Evolutionary conservation across 768 basidiomycete genomes (phyloP), one percentile per base, ranked within the genome.

Genomic region (Boletus sensibilis): DNA sequence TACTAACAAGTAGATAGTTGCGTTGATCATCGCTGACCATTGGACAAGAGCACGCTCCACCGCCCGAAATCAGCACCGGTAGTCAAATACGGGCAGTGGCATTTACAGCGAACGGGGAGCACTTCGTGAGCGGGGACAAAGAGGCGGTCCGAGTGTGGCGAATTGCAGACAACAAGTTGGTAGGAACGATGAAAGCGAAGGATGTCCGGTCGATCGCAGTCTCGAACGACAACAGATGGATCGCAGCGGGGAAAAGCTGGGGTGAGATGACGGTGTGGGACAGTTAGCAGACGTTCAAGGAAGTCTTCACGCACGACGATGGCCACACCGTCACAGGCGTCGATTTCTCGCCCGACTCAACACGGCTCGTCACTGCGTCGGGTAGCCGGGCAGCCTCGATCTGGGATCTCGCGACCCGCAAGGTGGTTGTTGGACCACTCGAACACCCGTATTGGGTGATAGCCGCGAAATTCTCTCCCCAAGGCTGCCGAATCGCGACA

Each of bases 401-500:
- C 31, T 62, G 41, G 55, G 55, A 57, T 14, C 16, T 53, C 25
- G 34, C 29, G n/a, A 21, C 16, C 9, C 23, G 43, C 13, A 55
- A 20, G 13, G 21, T 29, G 37, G 33, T 49, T 12, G 33, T 48
- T 12, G 29, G 27, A 13, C 50, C 49, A 4, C 49, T 52, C 23
- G 33, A 52, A 20, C 60, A 52, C 20, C n/a, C 6, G 16, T 44
- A 62, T 1, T 52, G 60, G 50, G 60, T 62, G 20, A 8, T 53
- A n/a, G 55, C 55, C 2, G 60, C 56, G 8, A 62, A 58, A 34
- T 62, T 53, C 21, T 62, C 60, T 21, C 60, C 60, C 21, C 8
- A 25, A 16, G 60, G 60, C 21, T 40, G 43, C 7, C 37, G 21
- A 31, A 38, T 62, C 31, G 60, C 55, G 14, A 62, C 60, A 12